Evolutionary conservation across 2,329 filamentous ascomycete genomes (phyloP).

Genomic region (Parastagonospora avenae): DNA sequence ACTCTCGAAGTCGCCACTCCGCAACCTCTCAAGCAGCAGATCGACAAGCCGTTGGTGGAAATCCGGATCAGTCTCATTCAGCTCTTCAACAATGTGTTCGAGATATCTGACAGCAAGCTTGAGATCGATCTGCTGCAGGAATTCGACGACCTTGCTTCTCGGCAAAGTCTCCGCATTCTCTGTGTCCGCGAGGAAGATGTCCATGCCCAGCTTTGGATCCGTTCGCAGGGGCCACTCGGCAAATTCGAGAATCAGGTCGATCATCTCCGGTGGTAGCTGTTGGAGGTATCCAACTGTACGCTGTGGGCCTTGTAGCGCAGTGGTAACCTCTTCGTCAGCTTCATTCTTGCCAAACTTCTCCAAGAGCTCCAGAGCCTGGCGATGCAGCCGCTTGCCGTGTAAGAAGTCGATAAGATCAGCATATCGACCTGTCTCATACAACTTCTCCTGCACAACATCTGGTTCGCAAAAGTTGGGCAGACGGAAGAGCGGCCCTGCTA

Average conservation of each 20-base stretch:
- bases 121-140: slow-evolving; percentile 71
- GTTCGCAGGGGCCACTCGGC: slow-evolving; percentile 82
- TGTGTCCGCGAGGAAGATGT: slow-evolving; percentile 89
- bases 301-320: slow-evolving; percentile 75
- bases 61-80: slow-evolving; percentile 81
- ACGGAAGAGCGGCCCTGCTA: slow-evolving; percentile 89
- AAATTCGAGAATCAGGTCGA: slow-evolving; percentile 90
- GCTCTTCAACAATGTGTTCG: slow-evolving; percentile 86
- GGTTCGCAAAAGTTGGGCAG: slow-evolving; percentile 98
- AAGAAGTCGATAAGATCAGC: slow-evolving; percentile 97
- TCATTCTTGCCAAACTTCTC: slow-evolving; percentile 73
- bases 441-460: slow-evolving; percentile 88
- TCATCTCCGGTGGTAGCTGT: slow-evolving; percentile 81
- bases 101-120: slow-evolving; percentile 80
- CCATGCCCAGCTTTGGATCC: slow-evolving; percentile 80
- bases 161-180: slow-evolving; percentile 93
- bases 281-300: slow-evolving; percentile 91
- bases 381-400: slow-evolving; percentile 91
- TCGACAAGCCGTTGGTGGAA: slow-evolving; percentile 86
- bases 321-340: slow-evolving; percentile 52
- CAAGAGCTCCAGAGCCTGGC: slow-evolving; percentile 81
- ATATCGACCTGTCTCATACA: slow-evolving; percentile 86
- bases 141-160: slow-evolving; percentile 74
- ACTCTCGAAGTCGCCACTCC: slow-evolving; percentile 38
- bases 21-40: slow-evolving; percentile 66